phyloP scores from a whole-genome alignment of 2,329 filamentous ascomycete genomes.

The Dichotomopilus funicola region DNA sequence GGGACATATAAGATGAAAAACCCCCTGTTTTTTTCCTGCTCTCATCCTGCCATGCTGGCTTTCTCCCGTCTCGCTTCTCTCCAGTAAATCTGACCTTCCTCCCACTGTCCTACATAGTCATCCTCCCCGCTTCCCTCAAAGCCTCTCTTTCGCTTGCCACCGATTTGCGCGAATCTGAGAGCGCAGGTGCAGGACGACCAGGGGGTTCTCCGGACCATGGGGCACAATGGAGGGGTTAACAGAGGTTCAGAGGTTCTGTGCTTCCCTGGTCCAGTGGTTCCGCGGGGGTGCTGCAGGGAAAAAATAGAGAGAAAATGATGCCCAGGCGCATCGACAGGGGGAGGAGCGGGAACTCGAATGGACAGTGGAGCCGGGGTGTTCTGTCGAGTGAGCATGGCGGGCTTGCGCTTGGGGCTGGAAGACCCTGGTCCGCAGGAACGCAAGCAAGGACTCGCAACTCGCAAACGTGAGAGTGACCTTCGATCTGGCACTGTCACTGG shows the following conservation, averaged over 20 bases:
- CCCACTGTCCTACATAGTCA: too few relatives aligned
- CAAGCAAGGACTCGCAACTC: too few relatives aligned
- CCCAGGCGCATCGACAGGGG: conserved; percentile 19
- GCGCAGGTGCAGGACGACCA: conserved; percentile 17
- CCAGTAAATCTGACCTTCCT: too few relatives aligned
- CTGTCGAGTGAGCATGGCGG: conserved; percentile 16
- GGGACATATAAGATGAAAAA: conserved; percentile 38
- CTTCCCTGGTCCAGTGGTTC: conserved; percentile 1
- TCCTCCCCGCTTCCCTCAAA: too few relatives aligned
- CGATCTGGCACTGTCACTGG: conserved; percentile 21
- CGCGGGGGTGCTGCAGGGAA: conserved; percentile 20
- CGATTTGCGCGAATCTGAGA: conserved; percentile 13
- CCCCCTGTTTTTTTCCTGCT: conserved; percentile 23
- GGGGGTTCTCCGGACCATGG: conserved; percentile 5
- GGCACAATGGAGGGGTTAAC: not conserved
- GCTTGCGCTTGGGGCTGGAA: conserved; percentile 14
- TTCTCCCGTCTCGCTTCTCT: conserved; percentile 12
- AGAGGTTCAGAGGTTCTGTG: too few relatives aligned
- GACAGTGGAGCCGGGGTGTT: conserved; percentile 10
- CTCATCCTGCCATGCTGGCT: conserved; percentile 4
- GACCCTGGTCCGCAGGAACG: conserved; percentile 21
- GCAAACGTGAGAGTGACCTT: conserved; percentile 15
- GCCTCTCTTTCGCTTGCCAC: too few relatives aligned
- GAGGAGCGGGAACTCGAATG: conserved; percentile 11
- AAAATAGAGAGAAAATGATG: conserved; percentile 19